phyloP scores from a whole-genome alignment of 1,284 basidiomycete genomes.

The Xerocomus cyaneibrunnescens region DNA sequence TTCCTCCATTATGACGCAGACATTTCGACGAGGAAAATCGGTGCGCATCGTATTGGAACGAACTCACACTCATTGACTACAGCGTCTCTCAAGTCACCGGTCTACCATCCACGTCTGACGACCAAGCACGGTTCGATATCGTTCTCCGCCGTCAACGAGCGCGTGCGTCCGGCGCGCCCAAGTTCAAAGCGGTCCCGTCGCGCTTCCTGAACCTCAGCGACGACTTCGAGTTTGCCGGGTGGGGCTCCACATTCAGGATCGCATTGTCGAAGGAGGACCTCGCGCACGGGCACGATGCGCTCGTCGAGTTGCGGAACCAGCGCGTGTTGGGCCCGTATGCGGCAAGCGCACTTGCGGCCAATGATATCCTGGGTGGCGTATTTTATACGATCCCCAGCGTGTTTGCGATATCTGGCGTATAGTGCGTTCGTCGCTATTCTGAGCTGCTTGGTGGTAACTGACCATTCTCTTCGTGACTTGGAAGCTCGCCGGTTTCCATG shows the following conservation, averaged over 20 bases:
- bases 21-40: too few relatives aligned
- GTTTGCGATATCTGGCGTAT: constrained; percentile 55
- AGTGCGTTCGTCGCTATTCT: constrained; percentile 39
- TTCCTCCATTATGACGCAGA: too few relatives aligned
- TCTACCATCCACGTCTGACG: constrained; percentile 37
- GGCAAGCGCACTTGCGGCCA: constrained; percentile 63
- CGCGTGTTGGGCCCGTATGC: constrained; percentile 53
- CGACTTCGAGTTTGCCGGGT: constrained; percentile 65
- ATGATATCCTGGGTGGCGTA: constrained; percentile 66
- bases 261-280: constrained; percentile 42
- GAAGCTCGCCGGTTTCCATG: constrained; percentile 66
- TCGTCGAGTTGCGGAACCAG: constrained; percentile 36
- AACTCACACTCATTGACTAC: background rate
- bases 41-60: background rate
- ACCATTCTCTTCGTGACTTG: background rate
- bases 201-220: constrained; percentile 63
- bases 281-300: constrained; percentile 35
- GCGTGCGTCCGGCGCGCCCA: constrained; percentile 47
- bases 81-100: background rate
- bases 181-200: constrained; percentile 49
- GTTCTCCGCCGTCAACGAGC: constrained; percentile 57
- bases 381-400: constrained; percentile 72
- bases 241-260: constrained; percentile 53
- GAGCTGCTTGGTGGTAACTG: background rate
- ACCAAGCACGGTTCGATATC: constrained; percentile 50